Percentiles rank a stretch among this genome's conserved stretches.
Conservation (phyloP, 371 early-diverging fungal genomes). For the Sanchytrium tribonematis region DNA sequence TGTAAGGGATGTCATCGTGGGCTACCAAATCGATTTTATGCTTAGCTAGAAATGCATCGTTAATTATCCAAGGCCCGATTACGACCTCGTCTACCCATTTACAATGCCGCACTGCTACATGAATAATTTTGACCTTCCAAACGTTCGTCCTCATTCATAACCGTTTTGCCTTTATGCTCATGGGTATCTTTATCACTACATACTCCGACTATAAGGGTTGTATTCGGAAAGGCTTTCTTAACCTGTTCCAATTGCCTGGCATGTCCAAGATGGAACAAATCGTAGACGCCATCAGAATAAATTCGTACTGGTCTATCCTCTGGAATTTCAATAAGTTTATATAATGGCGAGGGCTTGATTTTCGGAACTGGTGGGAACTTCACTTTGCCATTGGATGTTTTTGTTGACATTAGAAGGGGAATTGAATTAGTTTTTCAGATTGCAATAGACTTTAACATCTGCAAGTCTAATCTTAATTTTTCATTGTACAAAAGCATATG, state of each 20-base stretch:
- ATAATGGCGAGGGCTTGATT: background rate
- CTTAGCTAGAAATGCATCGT: conserved; percentile 53
- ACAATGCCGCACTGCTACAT: conserved; percentile 65
- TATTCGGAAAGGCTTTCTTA: conserved; percentile 60
- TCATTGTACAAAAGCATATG: too few relatives aligned
- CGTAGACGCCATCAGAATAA: conserved; percentile 39
- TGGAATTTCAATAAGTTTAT: conserved; percentile 1
- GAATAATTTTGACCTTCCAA: too few relatives aligned
- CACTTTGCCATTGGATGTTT: too few relatives aligned
- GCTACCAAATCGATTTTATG: conserved; percentile 89
- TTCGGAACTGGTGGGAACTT: background rate
- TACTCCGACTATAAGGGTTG: conserved; percentile 63
- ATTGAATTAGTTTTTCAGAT: too few relatives aligned
- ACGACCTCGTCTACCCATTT: conserved; percentile 86
- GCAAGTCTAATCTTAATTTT: too few relatives aligned
- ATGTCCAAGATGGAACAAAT: conserved; percentile 84
- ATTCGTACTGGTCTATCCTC: conserved; percentile 11
- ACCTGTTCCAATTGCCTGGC: conserved; percentile 72
- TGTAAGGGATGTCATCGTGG: conserved; percentile 85
- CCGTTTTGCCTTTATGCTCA: conserved; percentile 66
- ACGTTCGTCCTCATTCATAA: conserved; percentile 59
- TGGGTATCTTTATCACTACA: conserved; percentile 59
- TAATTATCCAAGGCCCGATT: conserved; percentile 64
- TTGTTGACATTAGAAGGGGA: too few relatives aligned
- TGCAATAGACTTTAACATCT: too few relatives aligned